These are phyloP conservation scores for Alternaria sp. DNA, from an alignment of 2,329 filamentous ascomycete species.

Conservation along the genomic window DNA sequence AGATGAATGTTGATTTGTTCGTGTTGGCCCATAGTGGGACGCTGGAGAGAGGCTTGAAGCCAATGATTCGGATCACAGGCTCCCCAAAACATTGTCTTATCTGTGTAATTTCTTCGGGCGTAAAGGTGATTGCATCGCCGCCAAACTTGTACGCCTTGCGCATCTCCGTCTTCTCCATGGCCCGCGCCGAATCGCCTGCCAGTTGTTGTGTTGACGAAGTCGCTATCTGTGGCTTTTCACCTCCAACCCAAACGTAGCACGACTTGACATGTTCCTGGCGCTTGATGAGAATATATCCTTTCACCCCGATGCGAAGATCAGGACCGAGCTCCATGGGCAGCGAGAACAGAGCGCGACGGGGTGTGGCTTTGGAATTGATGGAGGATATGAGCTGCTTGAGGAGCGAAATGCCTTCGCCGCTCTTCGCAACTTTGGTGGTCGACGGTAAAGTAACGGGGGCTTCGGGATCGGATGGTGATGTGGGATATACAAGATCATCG, in stretches of 20 bases:
- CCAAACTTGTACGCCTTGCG: constrained; percentile 97
- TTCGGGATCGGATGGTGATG: constrained; percentile 69
- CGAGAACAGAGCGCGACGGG: constrained; percentile 84
- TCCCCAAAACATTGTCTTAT: constrained; percentile 78
- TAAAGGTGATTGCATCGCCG: constrained; percentile 86
- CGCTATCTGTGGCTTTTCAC: constrained; percentile 84
- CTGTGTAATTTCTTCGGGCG: constrained; percentile 78
- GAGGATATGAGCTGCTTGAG: constrained; percentile 82
- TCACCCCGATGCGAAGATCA: constrained; percentile 83
- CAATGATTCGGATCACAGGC: constrained; percentile 84
- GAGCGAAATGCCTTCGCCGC: constrained; percentile 76
- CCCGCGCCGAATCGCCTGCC: constrained; percentile 76
- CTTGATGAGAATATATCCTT: constrained; percentile 89
- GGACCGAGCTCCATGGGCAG: constrained; percentile 89
- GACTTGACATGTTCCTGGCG: constrained; percentile 80
- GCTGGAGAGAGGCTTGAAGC: constrained; percentile 82
- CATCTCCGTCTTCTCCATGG: constrained; percentile 80
- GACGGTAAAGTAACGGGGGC: constrained; percentile 61
- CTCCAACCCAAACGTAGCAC: constrained; percentile 86
- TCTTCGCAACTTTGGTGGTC: constrained; percentile 68
- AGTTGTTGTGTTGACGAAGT: constrained; percentile 75
- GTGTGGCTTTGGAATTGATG: constrained; percentile 87
- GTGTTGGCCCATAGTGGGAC: constrained; percentile 84
- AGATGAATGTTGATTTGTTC: constrained; percentile 89
- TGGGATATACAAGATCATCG: constrained; percentile 91